Evolutionary conservation across 371 early-diverging fungal genomes (phyloP), one percentile per base, ranked within the genome.

Genomic region (Sporodiniella umbellata): DNA sequence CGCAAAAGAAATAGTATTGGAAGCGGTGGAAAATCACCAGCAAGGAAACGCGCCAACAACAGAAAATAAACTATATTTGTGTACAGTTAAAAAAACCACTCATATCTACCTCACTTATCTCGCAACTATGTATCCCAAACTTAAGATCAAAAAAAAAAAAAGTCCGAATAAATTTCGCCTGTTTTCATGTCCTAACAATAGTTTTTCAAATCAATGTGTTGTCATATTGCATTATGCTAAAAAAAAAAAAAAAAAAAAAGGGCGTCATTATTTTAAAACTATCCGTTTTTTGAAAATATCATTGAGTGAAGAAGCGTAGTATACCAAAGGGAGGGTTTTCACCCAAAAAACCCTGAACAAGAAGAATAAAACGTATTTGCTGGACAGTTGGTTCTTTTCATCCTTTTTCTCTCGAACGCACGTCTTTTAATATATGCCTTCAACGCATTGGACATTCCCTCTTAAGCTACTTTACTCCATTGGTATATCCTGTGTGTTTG

Each of bases 381-480:
- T 10, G 30, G 10, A 10, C 30, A 7, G 10, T 28, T 35, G 11
- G 8, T 4, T 35, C 14, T 35, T 14, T 35, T 35, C 8, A 11
- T 14, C 5, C 14, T 35, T 35, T 35, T 14, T 35, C 14, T 35
- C 11, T 14, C n/a, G 15, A 35, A 4, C 40, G 8, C 15, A 21
- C 18, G 8, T 40, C 15, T n/a, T 37, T 6, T n/a, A 11, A 37
- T 12, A 21, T 21, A 51, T 57, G 57, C 17, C 40, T 40, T 33
- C 47, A 19, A 25, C 46, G 5, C 14, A 48, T 43, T 75, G 75
- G 72, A 62, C 72, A 45, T 26, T 64, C 14, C 71, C 75, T 7
- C 43, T 71, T 15, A 75, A 72, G 42, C 48, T 75, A 42, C 17
- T 68, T 2, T 75, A 75, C 51, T 75, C 76, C 3, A 42, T 66